A percentile compares a stretch with the other conserved stretches of the same genome.
Conservation (phyloP, 2,329 filamentous ascomycete species). For the Fusarium stilboides region DNA sequence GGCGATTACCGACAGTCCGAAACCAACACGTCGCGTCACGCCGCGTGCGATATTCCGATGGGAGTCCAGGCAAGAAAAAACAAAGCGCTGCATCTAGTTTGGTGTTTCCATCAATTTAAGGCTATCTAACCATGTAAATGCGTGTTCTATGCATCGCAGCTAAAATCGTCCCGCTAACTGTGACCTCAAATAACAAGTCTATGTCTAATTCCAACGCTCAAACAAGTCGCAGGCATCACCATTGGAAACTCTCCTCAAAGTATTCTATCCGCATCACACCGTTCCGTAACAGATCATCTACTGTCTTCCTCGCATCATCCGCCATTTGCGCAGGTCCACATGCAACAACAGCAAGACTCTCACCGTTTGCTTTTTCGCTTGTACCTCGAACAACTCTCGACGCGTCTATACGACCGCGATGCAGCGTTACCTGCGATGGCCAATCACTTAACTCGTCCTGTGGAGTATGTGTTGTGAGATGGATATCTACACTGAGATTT, state of each 20-base stretch:
- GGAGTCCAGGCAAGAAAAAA: no score
- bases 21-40: no score
- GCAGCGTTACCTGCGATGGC: slow-evolving; percentile 37
- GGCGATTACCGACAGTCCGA: no score
- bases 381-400: slow-evolving; percentile 52
- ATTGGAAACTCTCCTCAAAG: slow-evolving; percentile 62
- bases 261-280: slow-evolving; percentile 55
- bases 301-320: slow-evolving; percentile 59
- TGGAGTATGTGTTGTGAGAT: slow-evolving; percentile 51
- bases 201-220: neutral
- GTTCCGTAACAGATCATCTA: slow-evolving; percentile 51
- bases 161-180: slow-evolving; percentile 2
- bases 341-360: slow-evolving; percentile 59
- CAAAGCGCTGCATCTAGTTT: no score
- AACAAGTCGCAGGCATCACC: slow-evolving; percentile 49
- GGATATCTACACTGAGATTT: slow-evolving; percentile 56
- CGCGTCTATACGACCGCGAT: slow-evolving; percentile 54
- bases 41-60: no score
- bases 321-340: slow-evolving; percentile 63
- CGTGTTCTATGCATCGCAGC: neutral
- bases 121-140: neutral
- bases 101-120: no score
- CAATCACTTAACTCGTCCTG: slow-evolving; percentile 23
- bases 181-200: neutral
- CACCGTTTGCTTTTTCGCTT: slow-evolving; percentile 35